Conservation (phyloP, 2,329 filamentous ascomycete species). For the Apiospora rasikravindrae region DNA sequence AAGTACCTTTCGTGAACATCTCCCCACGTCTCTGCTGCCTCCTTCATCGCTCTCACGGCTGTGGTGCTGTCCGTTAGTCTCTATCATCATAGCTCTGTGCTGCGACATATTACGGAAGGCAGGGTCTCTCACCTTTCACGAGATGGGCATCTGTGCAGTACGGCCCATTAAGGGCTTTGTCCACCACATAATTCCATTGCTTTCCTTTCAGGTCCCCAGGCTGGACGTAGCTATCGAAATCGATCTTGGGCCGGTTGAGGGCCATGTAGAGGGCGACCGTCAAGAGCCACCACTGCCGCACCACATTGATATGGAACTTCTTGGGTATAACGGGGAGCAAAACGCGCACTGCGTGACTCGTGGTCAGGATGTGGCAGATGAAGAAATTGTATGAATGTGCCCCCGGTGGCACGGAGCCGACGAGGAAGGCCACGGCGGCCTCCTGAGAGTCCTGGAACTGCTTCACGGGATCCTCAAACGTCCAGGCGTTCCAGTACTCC, state of each 20-base stretch:
- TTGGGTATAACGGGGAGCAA: constrained; percentile 78
- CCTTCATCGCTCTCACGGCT: constrained; percentile 76
- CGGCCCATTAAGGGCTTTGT: constrained; percentile 71
- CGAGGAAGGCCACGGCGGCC: constrained; percentile 64
- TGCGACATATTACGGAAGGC: background rate
- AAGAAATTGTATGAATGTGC: constrained; percentile 81
- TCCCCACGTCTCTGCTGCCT: constrained; percentile 76
- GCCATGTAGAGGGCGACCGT: constrained; percentile 78
- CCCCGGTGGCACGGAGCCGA: constrained; percentile 62
- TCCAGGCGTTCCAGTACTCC: constrained; percentile 93
- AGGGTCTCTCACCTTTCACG: constrained; percentile 70
- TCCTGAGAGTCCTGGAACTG: constrained; percentile 78
- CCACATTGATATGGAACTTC: constrained; percentile 72
- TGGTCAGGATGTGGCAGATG: constrained; percentile 80
- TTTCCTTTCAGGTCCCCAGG: constrained; percentile 65
- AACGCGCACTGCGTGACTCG: constrained; percentile 86
- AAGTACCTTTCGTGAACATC: constrained; percentile 71
- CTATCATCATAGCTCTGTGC: background rate
- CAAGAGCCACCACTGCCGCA: constrained; percentile 91
- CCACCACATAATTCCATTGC: constrained; percentile 78
- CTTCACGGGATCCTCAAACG: constrained; percentile 68
- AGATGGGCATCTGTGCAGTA: constrained; percentile 80
- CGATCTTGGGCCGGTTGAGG: constrained; percentile 74
- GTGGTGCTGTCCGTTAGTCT: constrained; percentile 25
- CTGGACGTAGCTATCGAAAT: constrained; percentile 67